Conservation (phyloP, 345 rosid genomes). For the Citrus cavaleriei region DNA sequence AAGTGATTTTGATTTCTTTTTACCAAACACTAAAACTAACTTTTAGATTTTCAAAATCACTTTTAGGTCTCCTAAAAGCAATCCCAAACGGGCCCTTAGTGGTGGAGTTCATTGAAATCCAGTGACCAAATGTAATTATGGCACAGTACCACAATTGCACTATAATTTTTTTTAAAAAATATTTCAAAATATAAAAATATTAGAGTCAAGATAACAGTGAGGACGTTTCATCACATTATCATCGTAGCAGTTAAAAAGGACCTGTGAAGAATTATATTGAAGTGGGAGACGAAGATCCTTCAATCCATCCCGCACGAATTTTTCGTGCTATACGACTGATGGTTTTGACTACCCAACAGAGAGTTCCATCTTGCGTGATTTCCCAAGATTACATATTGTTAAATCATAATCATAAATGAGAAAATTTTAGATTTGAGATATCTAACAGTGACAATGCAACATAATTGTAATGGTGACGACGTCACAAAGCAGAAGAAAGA, state of each 20-base stretch:
- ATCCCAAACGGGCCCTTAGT: no score
- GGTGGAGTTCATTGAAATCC: rapidly evolving
- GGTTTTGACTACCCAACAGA: neutral
- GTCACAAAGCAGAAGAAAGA: neutral
- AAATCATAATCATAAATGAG: neutral
- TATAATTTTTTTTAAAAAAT: rapidly evolving
- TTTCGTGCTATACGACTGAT: neutral
- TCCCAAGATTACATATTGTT: no score
- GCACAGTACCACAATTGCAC: rapidly evolving
- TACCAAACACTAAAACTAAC: no score
- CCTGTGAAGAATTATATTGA: neutral
- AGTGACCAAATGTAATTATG: rapidly evolving
- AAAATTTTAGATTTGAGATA: neutral
- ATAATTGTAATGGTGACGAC: neutral
- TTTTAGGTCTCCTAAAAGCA: no score
- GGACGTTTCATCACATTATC: neutral
- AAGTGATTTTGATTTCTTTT: no score
- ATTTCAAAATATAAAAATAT: no score
- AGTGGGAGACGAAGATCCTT: neutral
- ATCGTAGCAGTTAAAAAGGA: neutral
- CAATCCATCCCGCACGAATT: neutral
- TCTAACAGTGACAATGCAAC: neutral
- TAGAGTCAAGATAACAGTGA: neutral
- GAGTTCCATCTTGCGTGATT: neutral
- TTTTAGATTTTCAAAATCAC: no score